Evolutionary conservation across 2,329 filamentous ascomycete genomes (phyloP).

Genomic region (Clarireedia hainanense): DNA sequence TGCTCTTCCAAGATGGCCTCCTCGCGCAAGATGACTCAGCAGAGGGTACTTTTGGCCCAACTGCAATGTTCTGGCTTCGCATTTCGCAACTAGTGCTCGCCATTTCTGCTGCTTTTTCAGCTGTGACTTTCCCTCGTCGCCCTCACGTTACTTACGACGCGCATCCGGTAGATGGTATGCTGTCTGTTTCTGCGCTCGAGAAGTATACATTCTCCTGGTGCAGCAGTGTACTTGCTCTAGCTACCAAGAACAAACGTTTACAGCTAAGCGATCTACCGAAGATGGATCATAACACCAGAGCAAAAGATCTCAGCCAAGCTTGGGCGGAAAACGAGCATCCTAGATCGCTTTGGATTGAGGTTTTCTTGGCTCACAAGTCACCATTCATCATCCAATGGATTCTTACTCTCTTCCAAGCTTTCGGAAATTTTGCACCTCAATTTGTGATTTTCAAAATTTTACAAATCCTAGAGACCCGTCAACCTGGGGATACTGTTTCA

Average conservation of each 20-base stretch:
- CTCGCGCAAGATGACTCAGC: constrained; percentile 26
- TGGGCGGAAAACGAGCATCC: constrained; percentile 43
- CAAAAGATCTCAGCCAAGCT: constrained; percentile 40
- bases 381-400: constrained; percentile 51
- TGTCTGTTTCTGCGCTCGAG: constrained; percentile 50
- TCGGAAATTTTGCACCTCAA: constrained; percentile 57
- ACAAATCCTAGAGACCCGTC: constrained; percentile 50
- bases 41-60: constrained; percentile 9
- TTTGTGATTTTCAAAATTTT: constrained; percentile 61
- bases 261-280: constrained; percentile 55
- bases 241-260: constrained; percentile 50
- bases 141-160: constrained; percentile 57
- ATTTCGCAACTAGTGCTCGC: constrained; percentile 38
- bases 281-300: constrained; percentile 47
- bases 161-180: constrained; percentile 54
- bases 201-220: constrained; percentile 63
- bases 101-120: constrained; percentile 39
- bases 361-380: constrained; percentile 50
- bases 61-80: constrained; percentile 38
- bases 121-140: constrained; percentile 54
- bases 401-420: constrained; percentile 36
- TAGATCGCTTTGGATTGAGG: constrained; percentile 49
- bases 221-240: constrained; percentile 43
- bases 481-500: constrained; percentile 37
- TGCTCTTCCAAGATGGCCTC: constrained; percentile 38